Conservation (phyloP, 2,329 filamentous ascomycete genomes). For the Fusarium sp. region DNA sequence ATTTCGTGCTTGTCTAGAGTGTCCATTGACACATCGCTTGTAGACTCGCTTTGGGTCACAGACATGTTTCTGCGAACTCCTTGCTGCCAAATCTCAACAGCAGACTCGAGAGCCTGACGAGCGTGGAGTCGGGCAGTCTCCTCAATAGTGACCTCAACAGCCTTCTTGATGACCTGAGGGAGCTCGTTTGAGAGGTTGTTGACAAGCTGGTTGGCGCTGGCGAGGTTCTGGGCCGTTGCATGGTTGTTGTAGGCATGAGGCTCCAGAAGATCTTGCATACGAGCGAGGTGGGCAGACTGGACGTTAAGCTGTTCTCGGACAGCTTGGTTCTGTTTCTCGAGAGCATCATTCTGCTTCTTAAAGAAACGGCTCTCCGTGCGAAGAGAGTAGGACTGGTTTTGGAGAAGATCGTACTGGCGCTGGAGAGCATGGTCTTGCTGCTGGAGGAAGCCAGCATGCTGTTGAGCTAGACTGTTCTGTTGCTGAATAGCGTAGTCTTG, state of each 20-base stretch:
- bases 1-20: constrained; percentile 12
- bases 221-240: constrained; percentile 40
- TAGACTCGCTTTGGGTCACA: neutral
- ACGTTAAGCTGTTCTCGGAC: constrained; percentile 46
- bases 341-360: constrained; percentile 20
- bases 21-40: neutral
- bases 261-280: constrained; percentile 37
- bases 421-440: neutral
- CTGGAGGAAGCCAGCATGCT: neutral
- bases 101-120: neutral
- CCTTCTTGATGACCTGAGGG: constrained; percentile 42
- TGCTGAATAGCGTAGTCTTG: constrained; percentile 39
- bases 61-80: neutral
- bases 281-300: constrained; percentile 33
- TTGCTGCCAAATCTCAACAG: neutral
- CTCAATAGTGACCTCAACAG: constrained; percentile 39
- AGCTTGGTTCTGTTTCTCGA: constrained; percentile 40
- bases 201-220: constrained; percentile 29
- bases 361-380: constrained; percentile 20
- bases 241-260: constrained; percentile 33
- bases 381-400: constrained; percentile 2
- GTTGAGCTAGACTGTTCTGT: neutral
- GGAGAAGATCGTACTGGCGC: neutral
- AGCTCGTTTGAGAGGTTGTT: constrained; percentile 45
- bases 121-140: constrained; percentile 39